Conservation (phyloP, 2,329 filamentous ascomycete genomes). For the Aspergillus sp. region DNA sequence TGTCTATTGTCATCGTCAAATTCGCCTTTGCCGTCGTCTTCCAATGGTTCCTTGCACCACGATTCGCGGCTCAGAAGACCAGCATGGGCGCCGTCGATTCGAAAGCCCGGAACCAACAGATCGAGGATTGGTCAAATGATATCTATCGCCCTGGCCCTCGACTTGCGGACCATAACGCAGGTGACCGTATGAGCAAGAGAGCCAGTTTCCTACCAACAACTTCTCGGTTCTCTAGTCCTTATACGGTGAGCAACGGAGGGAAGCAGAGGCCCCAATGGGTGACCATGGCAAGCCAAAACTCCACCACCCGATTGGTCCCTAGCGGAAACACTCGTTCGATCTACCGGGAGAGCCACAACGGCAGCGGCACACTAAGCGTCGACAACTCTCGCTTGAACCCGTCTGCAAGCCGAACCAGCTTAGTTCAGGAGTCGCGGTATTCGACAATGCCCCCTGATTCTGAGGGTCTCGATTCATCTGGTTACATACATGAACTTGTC, state of each 20-base stretch:
- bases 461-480: constrained; percentile 79
- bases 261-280: constrained; percentile 67
- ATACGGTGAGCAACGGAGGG: constrained; percentile 71
- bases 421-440: constrained; percentile 63
- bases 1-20: constrained; percentile 83
- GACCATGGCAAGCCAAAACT: constrained; percentile 92
- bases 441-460: constrained; percentile 61
- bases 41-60: constrained; percentile 92
- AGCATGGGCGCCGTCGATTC: constrained; percentile 75
- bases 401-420: constrained; percentile 57
- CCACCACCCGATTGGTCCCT: constrained; percentile 72
- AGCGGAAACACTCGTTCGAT: constrained; percentile 57
- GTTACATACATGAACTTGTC: constrained; percentile 95
- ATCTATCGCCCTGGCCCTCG: constrained; percentile 91
- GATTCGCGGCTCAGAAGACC: constrained; percentile 83
- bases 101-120: constrained; percentile 86
- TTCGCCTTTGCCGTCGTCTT: constrained; percentile 90
- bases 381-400: constrained; percentile 48
- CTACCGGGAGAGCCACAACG: constrained; percentile 65
- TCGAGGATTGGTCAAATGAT: constrained; percentile 97
- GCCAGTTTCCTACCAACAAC: constrained; percentile 90
- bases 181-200: constrained; percentile 77
- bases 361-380: constrained; percentile 59
- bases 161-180: constrained; percentile 73
- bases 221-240: constrained; percentile 90